Base-by-base conservation (phyloP, 2,329 filamentous ascomycete species). In the Dactylellina leptospora region DNA sequence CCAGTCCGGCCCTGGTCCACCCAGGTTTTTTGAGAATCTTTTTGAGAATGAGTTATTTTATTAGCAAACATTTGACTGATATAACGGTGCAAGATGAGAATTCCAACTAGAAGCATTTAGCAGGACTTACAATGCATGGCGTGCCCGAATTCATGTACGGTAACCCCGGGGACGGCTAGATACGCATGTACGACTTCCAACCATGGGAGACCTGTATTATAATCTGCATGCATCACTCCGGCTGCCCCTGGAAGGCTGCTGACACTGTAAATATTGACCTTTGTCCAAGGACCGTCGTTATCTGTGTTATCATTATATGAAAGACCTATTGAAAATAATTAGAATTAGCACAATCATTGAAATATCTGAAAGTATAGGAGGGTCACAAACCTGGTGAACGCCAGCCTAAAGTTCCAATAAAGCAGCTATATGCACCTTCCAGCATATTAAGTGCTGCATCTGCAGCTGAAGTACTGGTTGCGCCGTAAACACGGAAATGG, bases 121-220 rank as follows among this genome's bases (percentile, higher is more conserved):
- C n/a, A n/a, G n/a, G n/a, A n/a, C n/a, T n/a, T n/a, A n/a, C n/a
- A 84, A 16, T 82, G 82, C 70, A 85, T 76, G 0, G 79, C 82
- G 73, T 84, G 83, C 0, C 83, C 83, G 53, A 80, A 84, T 75
- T 84, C 83, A 64, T 84, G 83, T 3, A 84, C 81, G 0, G 81
- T 81, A n/a, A 84, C 79, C 1, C 76, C 77, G 0, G 82, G 79
- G 0, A 75, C 77, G 1, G 78, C 77, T 30, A 84, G 77, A 63
- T 80, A 82, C 16, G 77, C 66, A 10, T 78, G 75, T 2, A 81
- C 78, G 1, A 84, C 81, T 61, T 83, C 81, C 40, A 84, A 75
- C 72, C 77, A 84, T 20, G 79, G 79, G 38, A 82, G 76, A 0
- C 83, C 83, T 0, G 79, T 77, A 9, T 74, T 63, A 0, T 51